Base-by-base conservation (phyloP, 176 grass and related monocot species). In the Cenchrus purpureus region DNA sequence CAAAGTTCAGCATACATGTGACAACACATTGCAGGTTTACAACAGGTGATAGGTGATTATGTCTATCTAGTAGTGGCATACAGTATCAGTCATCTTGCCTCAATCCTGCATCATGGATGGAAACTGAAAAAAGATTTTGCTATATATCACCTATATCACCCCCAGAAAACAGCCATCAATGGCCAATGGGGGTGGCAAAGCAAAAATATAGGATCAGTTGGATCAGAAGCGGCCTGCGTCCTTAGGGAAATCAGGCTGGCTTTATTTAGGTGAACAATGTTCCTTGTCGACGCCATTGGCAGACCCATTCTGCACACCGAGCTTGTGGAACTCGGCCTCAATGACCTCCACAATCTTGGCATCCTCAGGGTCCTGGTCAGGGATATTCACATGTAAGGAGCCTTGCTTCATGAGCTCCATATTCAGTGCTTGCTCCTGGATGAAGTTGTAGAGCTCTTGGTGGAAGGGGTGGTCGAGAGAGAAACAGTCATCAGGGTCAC, bases 401-500 rank as follows among this genome's bases (percentile, higher is more conserved):
- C 87, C 77, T 72, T 95, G 90, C 82, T 98, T 95, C 62, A 76
- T 78, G 51, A 86, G 76, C 61, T 92, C 88, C 69, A 82, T 60
- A 7, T 75, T 71, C 44, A 75, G 1, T 7, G 93, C 91, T 84
- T 90, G 89, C 73, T 92, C 87, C 85, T 94, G 80, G 7, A 98
- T 94, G 81, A 94, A 98, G 65, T 58, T 78, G 82, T 98, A 98
- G 29, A 94, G 72, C 48, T 92, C 91, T 87, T 95, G 91, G 86
- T 98, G 96, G 87, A 98, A 98, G 14, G 84, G 78, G 29, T 98
- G 96, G 15, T 94, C 91, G 5, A 90, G 73, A 51, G 93, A 95
- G 74, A 89, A 98, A 85, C 96, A 95, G 48, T 89, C 60, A 6
- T 89, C 70, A 0, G 68, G 17, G 10, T 76, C 44, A 0, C 51